A percentile compares a stretch with the other conserved stretches of the same genome.
phyloP scores from a whole-genome alignment of 441 rosid genomes.

The Eutrema salsugineum region DNA sequence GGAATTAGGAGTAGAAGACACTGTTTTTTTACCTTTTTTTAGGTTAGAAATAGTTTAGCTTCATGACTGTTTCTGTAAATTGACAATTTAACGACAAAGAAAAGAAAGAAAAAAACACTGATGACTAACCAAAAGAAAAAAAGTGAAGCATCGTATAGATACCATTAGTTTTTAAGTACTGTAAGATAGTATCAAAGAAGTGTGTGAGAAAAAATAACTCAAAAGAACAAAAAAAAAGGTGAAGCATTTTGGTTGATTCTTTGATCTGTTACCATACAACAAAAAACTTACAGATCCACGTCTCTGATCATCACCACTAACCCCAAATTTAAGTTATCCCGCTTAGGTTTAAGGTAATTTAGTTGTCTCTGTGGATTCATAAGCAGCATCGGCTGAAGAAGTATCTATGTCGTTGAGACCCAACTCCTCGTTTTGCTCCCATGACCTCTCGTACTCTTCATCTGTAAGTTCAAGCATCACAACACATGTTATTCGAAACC shows the following conservation, averaged over 20 bases:
- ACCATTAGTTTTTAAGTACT: not conserved
- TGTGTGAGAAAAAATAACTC: not conserved
- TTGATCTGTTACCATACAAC: conserved; percentile 8
- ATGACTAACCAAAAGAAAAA: too few species aligned
- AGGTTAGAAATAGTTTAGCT: too few species aligned
- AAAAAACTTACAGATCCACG: not conserved
- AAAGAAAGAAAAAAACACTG: too few species aligned
- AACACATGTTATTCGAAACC: not conserved
- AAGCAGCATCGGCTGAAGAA: conserved; percentile 84
- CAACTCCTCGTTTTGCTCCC: conserved; percentile 96
- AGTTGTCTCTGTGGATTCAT: conserved; percentile 27
- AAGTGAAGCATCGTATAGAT: too few species aligned
- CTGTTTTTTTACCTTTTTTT: too few species aligned
- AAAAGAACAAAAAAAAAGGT: not conserved
- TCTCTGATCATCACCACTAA: not conserved
- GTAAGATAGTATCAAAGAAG: not conserved
- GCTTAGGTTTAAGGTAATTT: not conserved
- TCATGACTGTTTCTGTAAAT: too few species aligned
- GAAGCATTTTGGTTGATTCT: not conserved
- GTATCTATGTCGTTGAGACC: conserved; percentile 94
- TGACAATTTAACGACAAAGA: too few species aligned
- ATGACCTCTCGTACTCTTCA: conserved; percentile 83
- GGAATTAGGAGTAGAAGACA: too few species aligned
- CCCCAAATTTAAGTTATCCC: not conserved
- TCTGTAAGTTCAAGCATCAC: conserved; percentile 37